A percentile compares a stretch with the other conserved stretches of the same genome.
These are phyloP conservation scores for Choricystis sp. DNA, from an alignment of 139 green algal species.

Conservation along the genomic window DNA sequence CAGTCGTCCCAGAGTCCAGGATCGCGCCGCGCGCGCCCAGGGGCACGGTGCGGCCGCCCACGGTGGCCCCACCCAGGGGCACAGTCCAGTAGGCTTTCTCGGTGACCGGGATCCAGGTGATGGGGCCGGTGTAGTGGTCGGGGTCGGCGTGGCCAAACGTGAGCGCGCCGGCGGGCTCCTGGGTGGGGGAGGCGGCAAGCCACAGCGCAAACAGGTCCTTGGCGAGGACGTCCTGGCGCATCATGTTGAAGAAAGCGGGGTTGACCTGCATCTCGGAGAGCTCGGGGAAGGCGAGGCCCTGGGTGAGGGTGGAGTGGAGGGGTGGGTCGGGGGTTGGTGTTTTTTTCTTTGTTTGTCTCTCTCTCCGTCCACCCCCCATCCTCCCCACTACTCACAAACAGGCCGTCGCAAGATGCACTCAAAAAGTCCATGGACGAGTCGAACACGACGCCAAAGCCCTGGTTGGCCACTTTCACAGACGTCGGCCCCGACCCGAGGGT, in stretches of 20 bases:
- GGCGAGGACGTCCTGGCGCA: slow-evolving; percentile 2
- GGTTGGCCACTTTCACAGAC: background rate
- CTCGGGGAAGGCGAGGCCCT: slow-evolving; percentile 3
- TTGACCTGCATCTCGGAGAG: slow-evolving; percentile 3
- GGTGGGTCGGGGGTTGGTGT: too few species aligned
- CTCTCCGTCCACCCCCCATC: too few species aligned
- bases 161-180: background rate
- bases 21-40: background rate
- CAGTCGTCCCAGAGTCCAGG: slow-evolving; percentile 2
- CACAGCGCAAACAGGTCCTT: slow-evolving; percentile 1
- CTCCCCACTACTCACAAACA: slow-evolving; percentile 5
- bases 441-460: slow-evolving; percentile 5
- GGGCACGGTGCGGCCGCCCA: background rate
- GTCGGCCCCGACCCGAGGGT: background rate
- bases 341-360: too few species aligned
- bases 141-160: background rate
- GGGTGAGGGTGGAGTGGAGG: background rate
- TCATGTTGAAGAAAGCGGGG: slow-evolving; percentile 8
- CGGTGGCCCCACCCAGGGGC: background rate
- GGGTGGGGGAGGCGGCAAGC: background rate
- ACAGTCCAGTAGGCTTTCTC: slow-evolving; percentile 7
- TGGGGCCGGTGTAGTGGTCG: background rate
- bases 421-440: slow-evolving; percentile 2
- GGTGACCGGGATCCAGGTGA: background rate
- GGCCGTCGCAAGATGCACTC: slow-evolving; percentile 5